Evolutionary conservation across 2,329 filamentous ascomycete genomes (phyloP), one percentile per base, ranked within the genome.

Genomic region (Diaporthe nobilis): DNA sequence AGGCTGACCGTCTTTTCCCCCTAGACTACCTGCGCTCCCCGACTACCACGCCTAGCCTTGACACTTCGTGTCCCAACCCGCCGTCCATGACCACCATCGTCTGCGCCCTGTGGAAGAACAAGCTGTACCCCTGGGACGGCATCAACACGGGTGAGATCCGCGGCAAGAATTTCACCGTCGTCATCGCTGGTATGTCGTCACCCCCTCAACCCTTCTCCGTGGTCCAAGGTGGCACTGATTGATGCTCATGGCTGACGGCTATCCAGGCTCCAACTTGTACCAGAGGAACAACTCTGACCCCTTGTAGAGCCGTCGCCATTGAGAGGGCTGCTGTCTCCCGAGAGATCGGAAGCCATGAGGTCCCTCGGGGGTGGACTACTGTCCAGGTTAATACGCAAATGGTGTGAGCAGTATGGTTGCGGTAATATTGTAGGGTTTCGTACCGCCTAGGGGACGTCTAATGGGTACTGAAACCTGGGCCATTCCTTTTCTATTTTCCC

Each of bases 71-170:
- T 22, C 44, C 44, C 28, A 53, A 53, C 65, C 65, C 65, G 4
- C 0, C 47, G 47, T 68, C 47, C 65, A 68, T 68, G 65, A 55
- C 65, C 13, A 70, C 65, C n/a, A 55, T 70, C 15, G 65, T 70
- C 47, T 70, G 65, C 47, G 65, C 65, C 13, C 22, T 68, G 65
- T 68, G 65, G 65, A 68, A 13, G n/a, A 68, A 68, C 34, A 68
- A 68, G 65, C 65, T 68, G 3, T 68, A 28, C 22, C n/a, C 10
- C 20, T 53, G 47, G 65, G 65, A 68, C 15, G 47, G 47, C 7
- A 53, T 68, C 65, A 68, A 68, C 34, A 12, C 10, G 22, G 47
- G 47, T 4, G 44, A 68, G 47, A 6, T 28, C 47, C 65, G 60
- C n/a, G 57, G 42, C 42, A 28, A 5, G 13, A 68, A 68, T 34